Evolutionary conservation across 805 yeast species (phyloP).

Genomic region (Candida takata): DNA sequence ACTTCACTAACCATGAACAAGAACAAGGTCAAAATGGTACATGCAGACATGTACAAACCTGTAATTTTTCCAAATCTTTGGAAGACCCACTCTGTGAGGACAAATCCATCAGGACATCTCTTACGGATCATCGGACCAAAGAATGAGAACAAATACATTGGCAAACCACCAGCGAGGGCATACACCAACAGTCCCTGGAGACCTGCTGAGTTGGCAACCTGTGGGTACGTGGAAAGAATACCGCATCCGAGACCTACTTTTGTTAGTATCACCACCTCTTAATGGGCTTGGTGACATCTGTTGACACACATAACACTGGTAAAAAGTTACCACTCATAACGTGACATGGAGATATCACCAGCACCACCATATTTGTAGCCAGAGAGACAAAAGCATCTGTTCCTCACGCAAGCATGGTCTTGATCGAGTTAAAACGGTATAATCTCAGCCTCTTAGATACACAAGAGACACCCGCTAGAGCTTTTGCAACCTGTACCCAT

Average conservation of each 20-base stretch:
- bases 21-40: constrained; percentile 79
- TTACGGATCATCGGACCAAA: constrained; percentile 76
- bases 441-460: constrained; percentile 46
- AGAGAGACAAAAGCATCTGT: constrained; percentile 12
- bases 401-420: constrained; percentile 83
- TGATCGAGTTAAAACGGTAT: constrained; percentile 77
- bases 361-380: constrained; percentile 1
- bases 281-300: too few species aligned
- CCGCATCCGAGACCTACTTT: constrained; percentile 82
- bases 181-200: constrained; percentile 83
- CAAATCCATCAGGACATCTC: constrained; percentile 84
- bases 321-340: background rate
- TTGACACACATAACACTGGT: background rate
- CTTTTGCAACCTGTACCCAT: constrained; percentile 9
- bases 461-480: constrained; percentile 14
- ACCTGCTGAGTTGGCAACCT: constrained; percentile 81
- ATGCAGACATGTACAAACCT: constrained; percentile 67
- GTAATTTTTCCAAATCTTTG: constrained; percentile 68
- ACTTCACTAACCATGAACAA: constrained; percentile 84
- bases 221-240: constrained; percentile 75
- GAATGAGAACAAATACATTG: constrained; percentile 75
- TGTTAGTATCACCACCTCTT: constrained; percentile 12
- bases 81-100: constrained; percentile 91
- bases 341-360: background rate
- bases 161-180: constrained; percentile 71